Evolutionary conservation across 805 yeast species (phyloP), one percentile per base, ranked within the genome.

Genomic region (Metschnikowia kofuensis): DNA sequence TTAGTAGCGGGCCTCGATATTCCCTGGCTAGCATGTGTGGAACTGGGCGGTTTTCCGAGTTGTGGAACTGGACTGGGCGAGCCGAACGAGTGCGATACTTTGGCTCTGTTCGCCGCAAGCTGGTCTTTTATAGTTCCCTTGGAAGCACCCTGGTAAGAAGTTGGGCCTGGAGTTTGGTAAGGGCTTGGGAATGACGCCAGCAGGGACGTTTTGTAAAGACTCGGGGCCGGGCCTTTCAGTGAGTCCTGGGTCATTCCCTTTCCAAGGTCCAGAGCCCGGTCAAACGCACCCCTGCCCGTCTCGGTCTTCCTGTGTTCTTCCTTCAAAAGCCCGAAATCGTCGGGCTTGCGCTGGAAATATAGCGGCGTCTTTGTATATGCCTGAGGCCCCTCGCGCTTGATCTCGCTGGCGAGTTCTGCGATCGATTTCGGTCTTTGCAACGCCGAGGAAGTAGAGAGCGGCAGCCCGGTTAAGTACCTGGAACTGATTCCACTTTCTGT

Each of bases 91-190:
- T 47, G 53, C 4, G 42, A 51, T 7, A 53, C 36, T 48, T 62
- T 57, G 12, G 77, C 59, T 47, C 78, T 60, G 56, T 76, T 72
- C 12, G 79, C 77, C 43, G 78, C 79, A 50, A 75, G 64, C 52
- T 74, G 79, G 4, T 74, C 79, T 51, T 75, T 75, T 49, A 75
- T 75, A 36, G 63, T 66, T 7, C 50, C 52, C 21, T 47, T 55
- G 7, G 29, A 38, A 7, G 40, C 29, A 10, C 38, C 50, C 13
- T 21, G 21, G 4, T 21, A 21, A 21, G 21, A 21, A 21, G 21
- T 21, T 21, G 21, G 21, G 21, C 21, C 21, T 21, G 21, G 21
- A 21, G 21, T 21, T 21, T 21, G 21, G 21, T 21, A 21, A 3
- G 21, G 21, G 21, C 21, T 21, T 21, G 21, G 21, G 21, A 21